Conservation (phyloP, 2,329 filamentous ascomycete species). For the Fusarium xylarioides region DNA sequence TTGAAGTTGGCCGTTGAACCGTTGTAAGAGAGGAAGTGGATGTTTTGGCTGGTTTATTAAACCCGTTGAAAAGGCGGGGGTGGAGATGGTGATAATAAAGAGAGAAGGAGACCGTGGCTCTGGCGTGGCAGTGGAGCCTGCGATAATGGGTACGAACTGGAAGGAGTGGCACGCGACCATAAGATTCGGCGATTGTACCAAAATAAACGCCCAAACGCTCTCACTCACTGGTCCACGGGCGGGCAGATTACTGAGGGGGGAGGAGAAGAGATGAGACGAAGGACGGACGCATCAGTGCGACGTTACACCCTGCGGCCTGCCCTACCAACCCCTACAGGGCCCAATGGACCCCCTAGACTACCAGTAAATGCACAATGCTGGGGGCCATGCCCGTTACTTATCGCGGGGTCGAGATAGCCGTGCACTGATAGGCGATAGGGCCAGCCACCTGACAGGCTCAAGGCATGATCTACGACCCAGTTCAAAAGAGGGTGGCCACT, state of each 20-base stretch:
- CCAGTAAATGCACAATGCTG: neutral
- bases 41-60: constrained; percentile 17
- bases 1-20: neutral
- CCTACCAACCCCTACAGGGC: neutral
- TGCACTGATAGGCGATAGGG: constrained; percentile 5
- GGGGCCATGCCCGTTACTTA: constrained; percentile 3
- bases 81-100: constrained; percentile 2
- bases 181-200: neutral
- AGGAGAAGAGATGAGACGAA: constrained; percentile 6
- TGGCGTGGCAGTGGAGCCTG: neutral
- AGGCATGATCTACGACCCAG: neutral
- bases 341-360: neutral
- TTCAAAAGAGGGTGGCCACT: neutral
- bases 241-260: neutral
- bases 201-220: constrained; percentile 4
- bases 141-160: neutral
- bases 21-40: neutral
- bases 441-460: constrained; percentile 5
- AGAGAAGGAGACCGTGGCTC: neutral
- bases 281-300: constrained; percentile 19
- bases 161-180: constrained; percentile 14
- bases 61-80: constrained; percentile 13
- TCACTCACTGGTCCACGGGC: neutral
- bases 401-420: constrained; percentile 19
- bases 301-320: neutral